Percentiles rank a stretch among this genome's conserved stretches.
Evolutionary conservation across 208 protist species (phyloP).

Genomic region (Leishmania martiniquensis): DNA sequence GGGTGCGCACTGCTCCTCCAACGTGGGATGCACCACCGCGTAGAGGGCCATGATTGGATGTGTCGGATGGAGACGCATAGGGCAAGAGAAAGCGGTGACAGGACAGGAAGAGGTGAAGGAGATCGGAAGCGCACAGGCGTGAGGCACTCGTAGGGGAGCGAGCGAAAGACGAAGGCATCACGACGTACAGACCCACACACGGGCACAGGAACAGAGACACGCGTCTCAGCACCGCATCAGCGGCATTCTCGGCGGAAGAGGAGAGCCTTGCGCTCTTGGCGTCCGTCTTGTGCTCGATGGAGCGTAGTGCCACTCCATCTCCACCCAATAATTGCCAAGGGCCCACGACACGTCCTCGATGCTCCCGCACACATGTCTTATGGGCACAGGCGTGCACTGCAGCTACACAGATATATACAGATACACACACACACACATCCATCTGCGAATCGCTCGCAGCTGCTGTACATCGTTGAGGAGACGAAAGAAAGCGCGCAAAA

Average conservation of each 20-base stretch:
- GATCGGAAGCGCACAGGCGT: background rate
- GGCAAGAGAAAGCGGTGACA: background rate
- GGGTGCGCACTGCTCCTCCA: background rate
- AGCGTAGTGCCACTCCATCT: too few species aligned
- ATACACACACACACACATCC: conserved; percentile 10
- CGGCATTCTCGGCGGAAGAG: background rate
- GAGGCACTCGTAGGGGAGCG: background rate
- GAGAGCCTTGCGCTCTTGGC: background rate
- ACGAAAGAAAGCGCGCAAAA: background rate
- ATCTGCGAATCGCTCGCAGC: background rate
- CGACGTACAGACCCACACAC: background rate
- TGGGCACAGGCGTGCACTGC: too few species aligned
- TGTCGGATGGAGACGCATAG: background rate
- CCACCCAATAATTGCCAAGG: too few species aligned
- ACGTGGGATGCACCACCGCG: background rate
- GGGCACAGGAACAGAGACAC: background rate
- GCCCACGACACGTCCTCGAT: background rate
- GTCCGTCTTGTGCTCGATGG: background rate
- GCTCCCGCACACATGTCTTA: background rate
- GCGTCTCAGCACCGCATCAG: background rate
- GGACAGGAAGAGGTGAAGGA: background rate
- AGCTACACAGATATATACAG: background rate
- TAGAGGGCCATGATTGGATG: background rate
- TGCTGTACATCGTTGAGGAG: background rate
- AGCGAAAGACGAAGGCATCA: background rate